Evolutionary conservation across 176 grass and related monocot genomes (phyloP).

Genomic region (Oryza coarctata): DNA sequence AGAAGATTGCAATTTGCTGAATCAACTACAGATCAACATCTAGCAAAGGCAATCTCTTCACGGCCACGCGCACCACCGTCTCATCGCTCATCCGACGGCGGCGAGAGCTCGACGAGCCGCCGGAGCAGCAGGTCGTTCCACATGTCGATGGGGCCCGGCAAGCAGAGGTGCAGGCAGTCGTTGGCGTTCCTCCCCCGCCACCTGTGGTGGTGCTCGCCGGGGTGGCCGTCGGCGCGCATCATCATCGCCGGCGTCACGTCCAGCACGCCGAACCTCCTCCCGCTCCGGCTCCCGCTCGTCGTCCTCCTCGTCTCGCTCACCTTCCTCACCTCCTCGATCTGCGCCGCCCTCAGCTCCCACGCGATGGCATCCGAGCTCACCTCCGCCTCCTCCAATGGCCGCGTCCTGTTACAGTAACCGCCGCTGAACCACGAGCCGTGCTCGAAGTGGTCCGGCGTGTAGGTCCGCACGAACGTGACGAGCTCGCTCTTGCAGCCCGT

Average conservation of each 20-base stretch:
- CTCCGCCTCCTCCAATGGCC: slow-evolving; percentile 43
- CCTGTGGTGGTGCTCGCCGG: slow-evolving; percentile 48
- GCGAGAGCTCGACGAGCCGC: slow-evolving; percentile 1
- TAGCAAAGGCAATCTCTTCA: too few relatives aligned
- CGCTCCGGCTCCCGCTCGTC: neutral
- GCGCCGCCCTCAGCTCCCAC: slow-evolving; percentile 53
- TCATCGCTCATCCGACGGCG: neutral
- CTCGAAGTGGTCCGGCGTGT: slow-evolving; percentile 66
- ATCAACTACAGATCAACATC: too few relatives aligned
- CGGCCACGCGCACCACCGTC: too few relatives aligned
- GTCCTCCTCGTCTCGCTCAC: neutral
- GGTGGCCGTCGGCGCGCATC: slow-evolving; percentile 83
- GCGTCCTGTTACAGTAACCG: slow-evolving; percentile 56
- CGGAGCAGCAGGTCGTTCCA: slow-evolving; percentile 65
- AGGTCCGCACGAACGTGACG: slow-evolving; percentile 50
- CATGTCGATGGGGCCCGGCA: slow-evolving; percentile 76
- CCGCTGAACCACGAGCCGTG: slow-evolving; percentile 62
- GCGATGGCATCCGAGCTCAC: neutral
- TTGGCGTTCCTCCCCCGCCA: slow-evolving; percentile 52
- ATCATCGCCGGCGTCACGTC: slow-evolving; percentile 92
- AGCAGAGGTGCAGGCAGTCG: slow-evolving; percentile 82
- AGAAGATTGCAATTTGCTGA: too few relatives aligned
- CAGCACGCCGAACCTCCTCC: slow-evolving; percentile 46
- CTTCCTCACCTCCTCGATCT: slow-evolving; percentile 57
- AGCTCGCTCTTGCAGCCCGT: slow-evolving; percentile 28